Conservation (phyloP, 768 basidiomycete genomes). For the Mycena amicta region DNA sequence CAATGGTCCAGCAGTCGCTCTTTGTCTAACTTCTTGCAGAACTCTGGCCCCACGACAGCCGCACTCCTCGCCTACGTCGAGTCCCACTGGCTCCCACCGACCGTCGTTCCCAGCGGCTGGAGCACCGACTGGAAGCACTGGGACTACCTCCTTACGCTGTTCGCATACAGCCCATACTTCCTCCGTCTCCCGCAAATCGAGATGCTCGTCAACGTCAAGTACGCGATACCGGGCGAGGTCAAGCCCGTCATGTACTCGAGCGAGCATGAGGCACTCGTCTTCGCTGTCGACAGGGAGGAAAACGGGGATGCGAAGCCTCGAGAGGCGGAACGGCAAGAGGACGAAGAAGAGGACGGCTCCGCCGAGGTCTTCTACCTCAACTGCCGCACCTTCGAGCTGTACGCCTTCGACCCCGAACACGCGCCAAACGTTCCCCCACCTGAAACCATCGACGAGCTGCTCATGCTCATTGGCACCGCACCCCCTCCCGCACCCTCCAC, state of each 20-base stretch:
- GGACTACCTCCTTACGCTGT: slow-evolving; percentile 21
- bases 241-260: slow-evolving; percentile 20
- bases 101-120: slow-evolving; percentile 18
- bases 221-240: slow-evolving; percentile 22
- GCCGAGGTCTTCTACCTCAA: background rate
- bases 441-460: background rate
- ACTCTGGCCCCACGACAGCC: background rate
- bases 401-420: background rate
- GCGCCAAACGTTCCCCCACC: background rate
- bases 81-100: background rate
- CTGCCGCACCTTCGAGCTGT: background rate
- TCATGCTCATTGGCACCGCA: background rate
- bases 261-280: slow-evolving; percentile 13
- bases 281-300: slow-evolving; percentile 20
- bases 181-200: slow-evolving; percentile 27
- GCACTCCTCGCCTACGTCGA: background rate
- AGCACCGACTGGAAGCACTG: slow-evolving; percentile 18
- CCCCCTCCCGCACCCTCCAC: background rate
- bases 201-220: slow-evolving; percentile 23
- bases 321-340: background rate
- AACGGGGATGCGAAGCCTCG: background rate
- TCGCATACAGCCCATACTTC: slow-evolving; percentile 23
- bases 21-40: background rate
- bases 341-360: background rate
- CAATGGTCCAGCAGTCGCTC: background rate